Evolutionary conservation across 805 yeast genomes (phyloP), one percentile per base, ranked within the genome.

Genomic region (Myxozyma melibiosi): DNA sequence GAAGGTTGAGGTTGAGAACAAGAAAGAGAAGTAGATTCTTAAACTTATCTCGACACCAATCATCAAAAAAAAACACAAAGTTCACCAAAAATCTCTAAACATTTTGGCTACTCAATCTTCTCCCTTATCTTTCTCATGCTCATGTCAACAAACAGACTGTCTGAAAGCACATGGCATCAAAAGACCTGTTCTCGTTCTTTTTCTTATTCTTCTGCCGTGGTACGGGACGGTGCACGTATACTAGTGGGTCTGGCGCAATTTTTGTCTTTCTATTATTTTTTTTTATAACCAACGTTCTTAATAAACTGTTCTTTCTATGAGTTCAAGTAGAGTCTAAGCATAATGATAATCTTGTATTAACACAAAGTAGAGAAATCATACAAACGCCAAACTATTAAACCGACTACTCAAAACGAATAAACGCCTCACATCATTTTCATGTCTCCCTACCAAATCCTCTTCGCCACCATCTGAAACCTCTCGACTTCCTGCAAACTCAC

Each of bases 401-500:
- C 40, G 20, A 16, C 33, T 14, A n/a, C 42, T 14, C 40, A 30
- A 34, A 18, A 16, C 14, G 16, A 11, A 24, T 18, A 34, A 11
- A n/a, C n/a, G n/a, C n/a, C 24, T 22, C 33, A 20, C 31, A 31
- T 18, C 8, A 6, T 28, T 18, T n/a, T 14, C n/a, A 44, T 18
- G 22, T 35, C 5, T 24, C 35, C n/a, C 24, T 65, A 85, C 90
- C 91, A 86, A 18, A 86, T 86, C 53, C 83, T 70, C 66, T 86
- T 86, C n/a, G 90, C 84, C 0, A 83, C 79, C 92, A 86, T 87
- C 61, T 84, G 80, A 71, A 84, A 86, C 30, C 94, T 66, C 49
- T 78, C 74, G 0, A 86, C 89, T 1, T 73, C 71, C 9, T 74
- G 74, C 50, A 86, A 71, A 2, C 80, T 70, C 20, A 41, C 31